These are phyloP conservation scores for Larix kaempferi DNA, from an alignment of 75 land plant species.

Conservation along the genomic window DNA sequence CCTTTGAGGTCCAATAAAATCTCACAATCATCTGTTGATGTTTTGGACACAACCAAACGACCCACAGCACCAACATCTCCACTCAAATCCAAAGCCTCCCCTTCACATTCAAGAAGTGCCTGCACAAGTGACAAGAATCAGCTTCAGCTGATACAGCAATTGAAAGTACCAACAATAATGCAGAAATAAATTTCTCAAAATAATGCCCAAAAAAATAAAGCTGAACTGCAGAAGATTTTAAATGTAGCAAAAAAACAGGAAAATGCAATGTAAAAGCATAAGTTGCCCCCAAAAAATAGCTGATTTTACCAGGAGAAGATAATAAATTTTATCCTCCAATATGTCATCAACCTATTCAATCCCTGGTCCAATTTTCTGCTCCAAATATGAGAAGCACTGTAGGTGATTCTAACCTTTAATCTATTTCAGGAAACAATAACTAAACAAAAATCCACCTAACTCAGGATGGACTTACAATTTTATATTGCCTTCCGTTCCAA, in stretches of 20 bases:
- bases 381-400: neutral
- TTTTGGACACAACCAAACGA: slow-evolving; percentile 60
- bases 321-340: neutral
- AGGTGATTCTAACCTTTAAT: neutral
- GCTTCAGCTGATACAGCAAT: slow-evolving; percentile 3
- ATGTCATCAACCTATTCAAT: neutral
- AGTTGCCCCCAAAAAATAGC: too few species aligned
- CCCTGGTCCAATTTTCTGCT: neutral
- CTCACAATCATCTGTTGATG: slow-evolving; percentile 33
- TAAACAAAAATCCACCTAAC: neutral
- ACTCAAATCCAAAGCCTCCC: slow-evolving; percentile 88
- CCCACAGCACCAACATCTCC: slow-evolving; percentile 99
- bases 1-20: slow-evolving; percentile 91
- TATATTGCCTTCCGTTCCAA: neutral
- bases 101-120: slow-evolving; percentile 98
- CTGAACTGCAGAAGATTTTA: neutral
- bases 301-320: too few species aligned
- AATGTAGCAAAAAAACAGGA: too few species aligned
- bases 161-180: neutral
- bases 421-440: neutral
- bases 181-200: neutral
- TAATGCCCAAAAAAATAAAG: neutral
- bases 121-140: slow-evolving; percentile 23
- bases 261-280: too few species aligned
- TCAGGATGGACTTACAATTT: neutral